These are phyloP conservation scores for Cladophialophora bantiana DNA, from an alignment of 2,329 filamentous ascomycete genomes.

Conservation along the genomic window DNA sequence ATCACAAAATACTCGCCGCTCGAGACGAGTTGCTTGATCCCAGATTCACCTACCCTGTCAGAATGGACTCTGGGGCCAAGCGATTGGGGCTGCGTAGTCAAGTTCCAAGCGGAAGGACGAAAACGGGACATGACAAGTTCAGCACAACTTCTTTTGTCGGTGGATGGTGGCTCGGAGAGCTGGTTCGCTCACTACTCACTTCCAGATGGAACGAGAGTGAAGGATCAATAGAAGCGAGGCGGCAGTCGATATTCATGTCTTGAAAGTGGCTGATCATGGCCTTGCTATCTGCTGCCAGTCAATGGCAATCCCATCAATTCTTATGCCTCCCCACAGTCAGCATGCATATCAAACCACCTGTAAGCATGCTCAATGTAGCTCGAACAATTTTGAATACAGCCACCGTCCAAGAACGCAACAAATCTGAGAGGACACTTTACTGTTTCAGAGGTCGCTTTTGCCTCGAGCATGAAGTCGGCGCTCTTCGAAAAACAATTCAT, in stretches of 20 bases:
- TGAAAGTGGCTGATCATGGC: background rate
- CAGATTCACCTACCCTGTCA: too few species aligned
- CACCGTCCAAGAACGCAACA: background rate
- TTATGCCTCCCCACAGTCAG: background rate
- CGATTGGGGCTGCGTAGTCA: too few species aligned
- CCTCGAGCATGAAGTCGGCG: background rate
- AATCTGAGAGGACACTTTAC: background rate
- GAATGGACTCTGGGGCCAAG: too few species aligned
- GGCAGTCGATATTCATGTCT: background rate
- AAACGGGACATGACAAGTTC: background rate
- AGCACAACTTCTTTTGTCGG: background rate
- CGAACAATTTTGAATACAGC: background rate
- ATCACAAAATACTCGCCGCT: too few species aligned
- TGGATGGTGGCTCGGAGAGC: background rate
- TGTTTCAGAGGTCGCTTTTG: background rate
- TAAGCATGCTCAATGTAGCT: background rate
- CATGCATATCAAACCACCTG: constrained; percentile 1
- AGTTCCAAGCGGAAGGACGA: too few species aligned
- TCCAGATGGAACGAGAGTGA: background rate
- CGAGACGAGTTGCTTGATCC: too few species aligned
- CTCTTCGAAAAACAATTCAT: constrained; percentile 14
- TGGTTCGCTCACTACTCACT: background rate
- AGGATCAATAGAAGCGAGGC: background rate
- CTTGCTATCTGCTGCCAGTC: background rate
- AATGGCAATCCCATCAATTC: background rate